Evolutionary conservation across 176 grass and related monocot genomes (phyloP).

Genomic region (Carex cristatella): DNA sequence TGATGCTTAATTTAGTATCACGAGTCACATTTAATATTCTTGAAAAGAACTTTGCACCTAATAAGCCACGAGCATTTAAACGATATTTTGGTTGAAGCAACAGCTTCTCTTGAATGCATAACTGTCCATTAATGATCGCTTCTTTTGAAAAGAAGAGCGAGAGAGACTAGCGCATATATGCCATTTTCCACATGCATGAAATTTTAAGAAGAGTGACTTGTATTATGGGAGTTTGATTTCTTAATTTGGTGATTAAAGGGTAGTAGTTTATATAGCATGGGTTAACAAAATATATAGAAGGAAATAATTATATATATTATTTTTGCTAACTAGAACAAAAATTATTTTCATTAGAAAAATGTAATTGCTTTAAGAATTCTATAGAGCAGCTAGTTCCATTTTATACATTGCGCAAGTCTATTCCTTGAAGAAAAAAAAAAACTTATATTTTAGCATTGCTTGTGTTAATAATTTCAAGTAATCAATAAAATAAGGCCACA

Average conservation of each 20-base stretch:
- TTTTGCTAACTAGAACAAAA: not conserved
- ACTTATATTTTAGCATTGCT: not conserved
- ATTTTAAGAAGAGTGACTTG: not conserved
- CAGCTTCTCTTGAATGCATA: not conserved
- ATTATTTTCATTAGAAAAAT: not conserved
- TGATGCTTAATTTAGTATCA: not conserved
- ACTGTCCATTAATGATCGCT: conserved; percentile 8
- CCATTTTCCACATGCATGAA: conserved; percentile 4
- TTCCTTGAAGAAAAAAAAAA: not conserved
- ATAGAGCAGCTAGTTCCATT: not conserved
- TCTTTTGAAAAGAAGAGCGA: not conserved
- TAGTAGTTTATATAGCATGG: not conserved
- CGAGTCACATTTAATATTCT: conserved; percentile 5
- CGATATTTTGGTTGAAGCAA: not conserved
- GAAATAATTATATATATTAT: not conserved
- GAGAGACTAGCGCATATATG: not conserved
- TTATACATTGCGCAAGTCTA: not conserved
- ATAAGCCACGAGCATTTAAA: not conserved
- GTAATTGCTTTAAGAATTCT: not conserved
- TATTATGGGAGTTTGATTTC: not conserved
- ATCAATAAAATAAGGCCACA: not conserved
- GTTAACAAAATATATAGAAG: not conserved
- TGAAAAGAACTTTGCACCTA: conserved; percentile 6
- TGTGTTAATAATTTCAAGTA: not conserved
- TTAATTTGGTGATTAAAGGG: not conserved